These are phyloP conservation scores for Volvox africanus DNA, from an alignment of 139 green algal genomes.

Conservation along the genomic window DNA sequence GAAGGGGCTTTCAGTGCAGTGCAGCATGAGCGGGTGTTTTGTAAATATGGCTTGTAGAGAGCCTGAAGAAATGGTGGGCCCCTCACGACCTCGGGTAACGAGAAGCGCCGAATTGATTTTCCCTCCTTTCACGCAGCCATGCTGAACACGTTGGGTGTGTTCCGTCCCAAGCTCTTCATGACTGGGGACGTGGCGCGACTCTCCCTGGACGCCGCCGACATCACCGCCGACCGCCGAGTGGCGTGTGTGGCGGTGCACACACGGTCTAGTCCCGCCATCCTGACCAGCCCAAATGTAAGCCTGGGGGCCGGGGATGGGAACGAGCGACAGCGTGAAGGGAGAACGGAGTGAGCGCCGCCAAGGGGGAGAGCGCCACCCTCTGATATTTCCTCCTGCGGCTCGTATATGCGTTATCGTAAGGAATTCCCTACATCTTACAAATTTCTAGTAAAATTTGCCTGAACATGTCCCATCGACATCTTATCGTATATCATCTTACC, in stretches of 20 bases:
- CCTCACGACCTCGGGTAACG: no score
- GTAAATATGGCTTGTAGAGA: no score
- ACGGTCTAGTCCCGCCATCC: conserved; percentile 27
- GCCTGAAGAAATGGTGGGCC: no score
- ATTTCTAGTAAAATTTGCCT: no score
- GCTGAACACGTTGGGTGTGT: conserved; percentile 32
- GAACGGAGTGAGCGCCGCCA: background rate
- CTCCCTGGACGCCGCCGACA: conserved; percentile 16
- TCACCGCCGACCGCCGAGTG: conserved; percentile 7
- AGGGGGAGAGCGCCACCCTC: background rate
- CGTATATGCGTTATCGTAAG: no score
- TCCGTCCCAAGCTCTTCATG: conserved; percentile 45
- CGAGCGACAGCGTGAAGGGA: background rate
- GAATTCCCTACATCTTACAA: no score
- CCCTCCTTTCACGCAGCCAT: background rate
- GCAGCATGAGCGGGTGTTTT: background rate
- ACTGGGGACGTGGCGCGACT: conserved; percentile 29
- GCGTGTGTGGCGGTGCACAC: conserved; percentile 28
- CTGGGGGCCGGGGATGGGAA: background rate
- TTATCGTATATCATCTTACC: no score
- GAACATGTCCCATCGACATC: no score
- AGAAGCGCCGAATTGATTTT: no score
- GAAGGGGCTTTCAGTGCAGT: background rate
- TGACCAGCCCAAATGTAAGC: conserved; percentile 32
- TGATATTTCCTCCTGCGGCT: background rate